Base-by-base conservation (phyloP, 495 filamentous ascomycete genomes). In the Cercophora newfieldiana region DNA sequence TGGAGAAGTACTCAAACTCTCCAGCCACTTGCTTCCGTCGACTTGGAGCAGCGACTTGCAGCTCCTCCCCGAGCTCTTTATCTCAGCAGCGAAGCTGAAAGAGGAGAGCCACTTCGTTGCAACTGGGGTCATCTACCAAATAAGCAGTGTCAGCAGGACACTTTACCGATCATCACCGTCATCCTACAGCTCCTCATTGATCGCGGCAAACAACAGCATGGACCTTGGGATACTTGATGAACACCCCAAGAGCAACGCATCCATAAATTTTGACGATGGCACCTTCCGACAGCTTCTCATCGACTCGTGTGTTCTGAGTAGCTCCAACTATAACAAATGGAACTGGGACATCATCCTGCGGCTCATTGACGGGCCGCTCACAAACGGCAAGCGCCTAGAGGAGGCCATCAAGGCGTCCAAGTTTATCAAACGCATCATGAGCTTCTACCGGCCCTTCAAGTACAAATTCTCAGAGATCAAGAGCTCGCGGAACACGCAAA, bases 381-480 rank as follows among this genome's bases (percentile, higher is more conserved):
- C 90, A n/a, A 97, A 94, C 69, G 86, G 93, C 6, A 97, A 96
- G 74, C 85, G 95, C 49, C 84, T 98, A 10, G 92, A 97, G 69
- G 96, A 99, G 74, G 94, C 94, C 2, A 92, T 97, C 72, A 96
- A 94, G 74, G 91, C 88, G 24, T 94, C 92, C 7, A 98, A 97
- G 70, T 98, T 98, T 73, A 88, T 97, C 69, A 97, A 98, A 77
- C 85, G 96, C 1, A 85, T 99, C 56, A 86, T 97, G 73, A 94
- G 91, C 56, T 99, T 99, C 69, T 97, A 96, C 74, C 86, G 94
- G 19, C 95, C 95, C 6, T 98, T 99, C 82, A 99, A 99, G 74
- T 94, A 92, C 74, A 90, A 93, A 59, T 99, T 97, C 69, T 90
- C 91, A 1, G 89, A 94, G 69, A 82, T 91, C 53, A 85, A 89